Evolutionary conservation across 768 basidiomycete genomes (phyloP), one percentile per base, ranked within the genome.

Genomic region (Boletus insuetus): DNA sequence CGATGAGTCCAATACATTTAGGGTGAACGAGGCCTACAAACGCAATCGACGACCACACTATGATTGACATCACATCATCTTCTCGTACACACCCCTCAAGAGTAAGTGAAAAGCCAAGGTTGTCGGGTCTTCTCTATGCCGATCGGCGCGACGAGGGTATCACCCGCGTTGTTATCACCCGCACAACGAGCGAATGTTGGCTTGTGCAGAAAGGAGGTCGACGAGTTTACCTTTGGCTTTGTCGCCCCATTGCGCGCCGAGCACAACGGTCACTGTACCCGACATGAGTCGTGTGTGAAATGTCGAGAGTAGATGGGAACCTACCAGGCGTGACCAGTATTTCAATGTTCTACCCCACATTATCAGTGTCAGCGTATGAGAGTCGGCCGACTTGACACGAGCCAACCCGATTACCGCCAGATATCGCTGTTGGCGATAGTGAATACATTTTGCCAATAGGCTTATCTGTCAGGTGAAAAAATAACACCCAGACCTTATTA

Each of bases 151-250:
- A 99, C 88, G 71, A 99, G 97, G 22, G 97, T 98, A 75, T 99
- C 97, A 3, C 97, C 97, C 20, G 97, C 97, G 69, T 99, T 99
- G 77, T 98, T 98, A 13, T 97, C 97, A 13, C 97, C 97, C 11
- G 97, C 97, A 70, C 94, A 98, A 44, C 97, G 83, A n/a, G 94
- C 96, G 65, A 68, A 98, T 71, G 72, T 99, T 96, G 55, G 82
- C 79, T 41, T 95, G 82, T 13, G 89, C 91, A 38, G 94, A 83
- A 60, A 99, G 82, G 67, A 99, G 92, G 71, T 99, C 97, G 55
- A 97, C 96, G 53, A 99, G 85, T 24, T 24, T 24, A 24, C 22
- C 22, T 24, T 24, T 24, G 22, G 3, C 22, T 24, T 24, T 4
- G 22, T 24, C 22, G 3, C 22, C 22, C 22, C 22, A 24, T 24